A percentile compares a stretch with the other conserved stretches of the same genome.
phyloP scores from a whole-genome alignment of 2,329 filamentous ascomycete genomes.

The Clathrospora elynae region DNA sequence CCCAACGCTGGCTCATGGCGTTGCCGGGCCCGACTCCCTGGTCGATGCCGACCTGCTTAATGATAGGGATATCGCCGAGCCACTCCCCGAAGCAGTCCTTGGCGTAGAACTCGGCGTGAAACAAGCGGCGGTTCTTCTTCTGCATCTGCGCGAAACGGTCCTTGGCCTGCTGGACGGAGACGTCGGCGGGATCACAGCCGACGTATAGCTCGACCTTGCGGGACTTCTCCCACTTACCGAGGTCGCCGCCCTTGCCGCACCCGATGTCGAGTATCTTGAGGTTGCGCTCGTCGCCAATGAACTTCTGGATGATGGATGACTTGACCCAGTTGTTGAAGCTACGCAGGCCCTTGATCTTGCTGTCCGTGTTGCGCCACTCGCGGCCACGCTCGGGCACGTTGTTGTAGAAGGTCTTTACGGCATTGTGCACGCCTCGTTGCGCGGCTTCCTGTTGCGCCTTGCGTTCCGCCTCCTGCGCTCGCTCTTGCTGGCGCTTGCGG shows the following conservation, averaged over 20 bases:
- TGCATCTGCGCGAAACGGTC: constrained; percentile 80
- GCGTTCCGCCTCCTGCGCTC: constrained; percentile 55
- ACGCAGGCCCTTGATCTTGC: constrained; percentile 90
- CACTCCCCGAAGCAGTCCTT: constrained; percentile 92
- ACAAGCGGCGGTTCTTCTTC: constrained; percentile 64
- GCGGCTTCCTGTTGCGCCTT: constrained; percentile 48
- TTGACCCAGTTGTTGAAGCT: constrained; percentile 99
- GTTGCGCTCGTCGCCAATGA: constrained; percentile 59
- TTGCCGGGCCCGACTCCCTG: constrained; percentile 65
- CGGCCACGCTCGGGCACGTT: constrained; percentile 89
- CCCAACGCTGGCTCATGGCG: constrained; percentile 66
- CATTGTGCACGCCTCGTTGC: constrained; percentile 72
- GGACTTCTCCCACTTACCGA: constrained; percentile 94
- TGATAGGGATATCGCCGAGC: constrained; percentile 78
- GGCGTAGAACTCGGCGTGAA: constrained; percentile 84
- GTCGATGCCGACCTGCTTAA: constrained; percentile 88
- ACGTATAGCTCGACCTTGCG: constrained; percentile 91
- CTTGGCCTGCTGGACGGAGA: constrained; percentile 87
- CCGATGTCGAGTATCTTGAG: constrained; percentile 90
- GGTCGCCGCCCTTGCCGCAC: constrained; percentile 93
- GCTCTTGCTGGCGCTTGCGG: constrained; percentile 56
- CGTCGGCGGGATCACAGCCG: constrained; percentile 87
- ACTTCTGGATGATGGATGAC: constrained; percentile 95
- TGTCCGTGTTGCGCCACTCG: constrained; percentile 93
- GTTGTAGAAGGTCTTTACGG: constrained; percentile 95